Evolutionary conservation across 1,284 basidiomycete genomes (phyloP), one percentile per base, ranked within the genome.

Genomic region (Ustilago bromivora): DNA sequence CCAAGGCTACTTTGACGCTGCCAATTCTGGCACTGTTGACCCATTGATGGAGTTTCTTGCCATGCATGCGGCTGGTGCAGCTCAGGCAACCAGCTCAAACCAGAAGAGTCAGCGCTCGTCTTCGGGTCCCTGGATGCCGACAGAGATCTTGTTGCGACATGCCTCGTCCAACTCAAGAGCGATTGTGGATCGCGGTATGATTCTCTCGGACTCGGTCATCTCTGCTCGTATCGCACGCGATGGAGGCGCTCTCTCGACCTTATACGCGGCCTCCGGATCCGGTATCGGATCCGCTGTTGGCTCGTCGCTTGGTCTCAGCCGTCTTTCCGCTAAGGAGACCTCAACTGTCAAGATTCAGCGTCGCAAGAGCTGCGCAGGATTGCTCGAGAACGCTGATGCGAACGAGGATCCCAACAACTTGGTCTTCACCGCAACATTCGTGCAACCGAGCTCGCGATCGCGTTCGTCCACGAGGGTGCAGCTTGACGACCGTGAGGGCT

Each of bases 141-240:
- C 74, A 46, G 79, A 83, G 63, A 77, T 82, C 57, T 53, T 78
- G 53, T 66, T 84, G 52, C 73, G 82, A 23, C 80, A 83, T 58
- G 79, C 81, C 4, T 80, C 83, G 15, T 54, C 80, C 47, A 80
- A 81, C 49, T 78, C 78, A 38, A 78, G 83, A 31, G 74, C 77
- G 19, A 73, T 76, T 32, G 76, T 81, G 28, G 82, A 85, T 57
- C 79, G 82, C 10, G 78, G 79, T 17, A 85, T 85, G 83, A 54
- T 85, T 32, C 79, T 85, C 51, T 83, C 83, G 13, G 82, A 85
- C 47, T 63, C 76, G 19, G 77, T 79, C 59, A 73, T 82, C 40
- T 72, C 75, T n/a, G 79, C 80, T n/a, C 76, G 81, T 17, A 67
- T 72, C 4, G 69, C 73, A 3, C 47, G 72, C n/a, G 77, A 77